A percentile compares a stretch with the other conserved stretches of the same genome.
These are phyloP conservation scores for Kluyveromyces aestuarii DNA, from an alignment of 805 yeast species.

Conservation along the genomic window DNA sequence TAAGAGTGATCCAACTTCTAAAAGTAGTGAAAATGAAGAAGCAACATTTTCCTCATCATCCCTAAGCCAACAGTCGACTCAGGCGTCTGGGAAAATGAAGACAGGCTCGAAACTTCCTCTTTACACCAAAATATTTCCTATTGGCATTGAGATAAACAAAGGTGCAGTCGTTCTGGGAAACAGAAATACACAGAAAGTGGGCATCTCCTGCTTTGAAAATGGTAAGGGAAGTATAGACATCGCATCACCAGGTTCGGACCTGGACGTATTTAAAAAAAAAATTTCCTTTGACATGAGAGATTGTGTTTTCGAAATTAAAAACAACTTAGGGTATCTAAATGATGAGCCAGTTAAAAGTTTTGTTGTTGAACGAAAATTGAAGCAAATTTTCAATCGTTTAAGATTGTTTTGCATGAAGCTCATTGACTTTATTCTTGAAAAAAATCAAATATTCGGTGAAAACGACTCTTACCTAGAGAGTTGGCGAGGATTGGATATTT, in stretches of 20 bases:
- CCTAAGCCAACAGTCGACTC: not conserved
- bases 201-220: slow-evolving; percentile 49
- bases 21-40: slow-evolving; percentile 3
- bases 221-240: slow-evolving; percentile 54
- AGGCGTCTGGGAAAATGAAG: not conserved
- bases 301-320: slow-evolving; percentile 53
- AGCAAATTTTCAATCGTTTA: slow-evolving; percentile 9
- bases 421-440: not conserved
- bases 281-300: slow-evolving; percentile 38
- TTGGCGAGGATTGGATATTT: slow-evolving; percentile 78
- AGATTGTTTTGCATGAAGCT: not conserved
- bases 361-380: slow-evolving; percentile 14
- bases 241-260: slow-evolving; percentile 34
- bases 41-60: not conserved
- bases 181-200: slow-evolving; percentile 60
- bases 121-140: slow-evolving; percentile 38
- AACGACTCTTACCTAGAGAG: slow-evolving; percentile 20
- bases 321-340: slow-evolving; percentile 57
- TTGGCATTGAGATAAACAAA: slow-evolving; percentile 47
- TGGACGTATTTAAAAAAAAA: slow-evolving; percentile 49
- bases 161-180: slow-evolving; percentile 80
- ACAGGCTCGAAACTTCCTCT: slow-evolving; percentile 4
- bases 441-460: not conserved
- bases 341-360: slow-evolving; percentile 17
- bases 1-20: slow-evolving; percentile 5